Evolutionary conservation across 805 yeast genomes (phyloP).

Genomic region (Yamadazyma sp.): DNA sequence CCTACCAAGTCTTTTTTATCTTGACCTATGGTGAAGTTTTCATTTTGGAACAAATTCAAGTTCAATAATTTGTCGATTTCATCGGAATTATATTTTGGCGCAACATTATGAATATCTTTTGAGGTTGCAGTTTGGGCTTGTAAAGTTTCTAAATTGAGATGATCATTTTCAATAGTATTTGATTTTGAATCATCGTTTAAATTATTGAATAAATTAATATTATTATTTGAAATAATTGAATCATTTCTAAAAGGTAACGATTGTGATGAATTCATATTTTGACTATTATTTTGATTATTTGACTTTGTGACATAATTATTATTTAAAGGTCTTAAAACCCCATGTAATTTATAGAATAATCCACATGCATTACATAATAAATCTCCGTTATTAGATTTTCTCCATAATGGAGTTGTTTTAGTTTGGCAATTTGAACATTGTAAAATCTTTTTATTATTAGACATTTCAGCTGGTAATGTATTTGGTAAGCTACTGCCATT

Average conservation of each 20-base stretch:
- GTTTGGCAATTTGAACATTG: slow-evolving; percentile 44
- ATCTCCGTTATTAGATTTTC: slow-evolving; percentile 40
- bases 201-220: slow-evolving; percentile 22
- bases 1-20: slow-evolving; percentile 20
- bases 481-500: background rate
- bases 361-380: slow-evolving; percentile 47
- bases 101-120: background rate
- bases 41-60: slow-evolving; percentile 36
- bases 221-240: slow-evolving; percentile 20
- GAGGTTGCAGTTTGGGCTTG: background rate
- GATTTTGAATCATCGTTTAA: slow-evolving; percentile 10
- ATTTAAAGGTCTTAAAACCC: slow-evolving; percentile 41
- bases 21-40: slow-evolving; percentile 21
- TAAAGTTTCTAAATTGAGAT: too few species aligned
- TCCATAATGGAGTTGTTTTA: slow-evolving; percentile 44
- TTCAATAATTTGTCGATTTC: slow-evolving; percentile 40
- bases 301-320: slow-evolving; percentile 5
- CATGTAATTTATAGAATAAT: slow-evolving; percentile 42
- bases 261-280: background rate
- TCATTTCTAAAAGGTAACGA: slow-evolving; percentile 12
- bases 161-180: too few species aligned
- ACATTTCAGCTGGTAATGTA: background rate
- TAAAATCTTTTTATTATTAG: slow-evolving; percentile 17
- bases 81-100: slow-evolving; percentile 26
- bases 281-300: background rate